Evolutionary conservation across 2,329 filamentous ascomycete species (phyloP), one percentile per base, ranked within the genome.

Genomic region (Metarhizium anisopliae): DNA sequence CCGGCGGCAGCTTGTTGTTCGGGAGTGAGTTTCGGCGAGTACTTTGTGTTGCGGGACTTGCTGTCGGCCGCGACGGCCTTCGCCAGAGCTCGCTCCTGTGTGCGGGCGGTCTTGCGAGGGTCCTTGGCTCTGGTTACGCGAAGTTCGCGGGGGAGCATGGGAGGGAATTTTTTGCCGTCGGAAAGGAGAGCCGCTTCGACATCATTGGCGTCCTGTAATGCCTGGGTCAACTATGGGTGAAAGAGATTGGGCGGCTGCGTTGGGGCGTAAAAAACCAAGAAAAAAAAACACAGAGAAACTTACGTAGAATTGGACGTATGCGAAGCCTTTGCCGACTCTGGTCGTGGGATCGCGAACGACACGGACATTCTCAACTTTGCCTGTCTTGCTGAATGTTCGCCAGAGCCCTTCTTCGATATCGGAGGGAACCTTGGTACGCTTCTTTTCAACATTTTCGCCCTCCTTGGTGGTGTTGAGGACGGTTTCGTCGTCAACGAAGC

Each of bases 371-470:
- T 99, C 93, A 13, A 99, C 89, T 60, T 82, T 88, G 61, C 93
- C 92, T 53, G 79, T 70, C 68, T 87, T 83, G 58, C 79, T 74
- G 66, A 95, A 95, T 20, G 87, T 85, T 50, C 85, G 81, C 91
- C 91, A 96, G 2, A 96, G 80, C 6, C 94, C 94, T 74, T 99
- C 94, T 70, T 97, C 93, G 11, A 95, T 78, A 70, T 97, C 93
- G 42, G 89, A 85, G 2, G 91, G 89, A 8, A 82, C 77, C 66
- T 87, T 89, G 62, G 80, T 87, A 56, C 83, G 84, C 72, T 89
- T 90, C 67, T 89, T 89, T 65, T 85, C 81, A 52, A 84, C 82
- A 45, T 81, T 84, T 49, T 86, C 80, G 52, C 82, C 85, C 45
- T 84, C 83, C 38, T 85, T 79, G 52, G 82, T 82, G 18, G 83